Percentiles rank a stretch among this genome's conserved stretches.
Evolutionary conservation across 202 grass and related monocot genomes (phyloP).

Genomic region (Elaeis oleifera): DNA sequence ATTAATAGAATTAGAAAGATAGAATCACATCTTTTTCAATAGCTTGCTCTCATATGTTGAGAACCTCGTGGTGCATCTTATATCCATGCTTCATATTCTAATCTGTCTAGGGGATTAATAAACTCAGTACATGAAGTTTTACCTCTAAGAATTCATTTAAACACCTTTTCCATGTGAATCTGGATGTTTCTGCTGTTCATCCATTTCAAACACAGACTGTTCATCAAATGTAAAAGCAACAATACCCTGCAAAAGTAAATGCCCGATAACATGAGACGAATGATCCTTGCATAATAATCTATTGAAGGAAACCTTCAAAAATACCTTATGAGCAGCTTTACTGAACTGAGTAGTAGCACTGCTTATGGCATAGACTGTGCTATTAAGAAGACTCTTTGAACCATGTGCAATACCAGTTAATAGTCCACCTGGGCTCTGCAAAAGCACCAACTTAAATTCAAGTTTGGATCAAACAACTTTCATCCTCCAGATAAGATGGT

Average conservation of each 20-base stretch:
- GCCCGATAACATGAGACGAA: constrained; percentile 9
- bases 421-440: constrained; percentile 52
- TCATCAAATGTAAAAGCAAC: constrained; percentile 93
- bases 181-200: constrained; percentile 60
- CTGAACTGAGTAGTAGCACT: constrained; percentile 50
- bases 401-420: constrained; percentile 78
- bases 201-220: constrained; percentile 55
- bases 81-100: too few relatives aligned
- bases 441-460: constrained; percentile 16
- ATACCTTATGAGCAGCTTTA: constrained; percentile 49
- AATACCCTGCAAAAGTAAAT: constrained; percentile 58
- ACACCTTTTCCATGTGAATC: constrained; percentile 88
- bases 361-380: constrained; percentile 42
- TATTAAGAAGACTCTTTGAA: constrained; percentile 72
- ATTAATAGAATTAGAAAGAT: too few relatives aligned
- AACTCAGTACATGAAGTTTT: background rate
- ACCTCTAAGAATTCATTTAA: constrained; percentile 92
- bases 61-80: too few relatives aligned
- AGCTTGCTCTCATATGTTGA: too few relatives aligned
- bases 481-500: background rate
- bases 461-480: constrained; percentile 5
- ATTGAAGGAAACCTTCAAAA: background rate
- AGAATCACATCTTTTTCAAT: too few relatives aligned
- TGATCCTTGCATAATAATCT: background rate
- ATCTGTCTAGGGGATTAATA: too few relatives aligned